phyloP scores from a whole-genome alignment of 805 yeast genomes.

The Hanseniaspora thailandica region DNA sequence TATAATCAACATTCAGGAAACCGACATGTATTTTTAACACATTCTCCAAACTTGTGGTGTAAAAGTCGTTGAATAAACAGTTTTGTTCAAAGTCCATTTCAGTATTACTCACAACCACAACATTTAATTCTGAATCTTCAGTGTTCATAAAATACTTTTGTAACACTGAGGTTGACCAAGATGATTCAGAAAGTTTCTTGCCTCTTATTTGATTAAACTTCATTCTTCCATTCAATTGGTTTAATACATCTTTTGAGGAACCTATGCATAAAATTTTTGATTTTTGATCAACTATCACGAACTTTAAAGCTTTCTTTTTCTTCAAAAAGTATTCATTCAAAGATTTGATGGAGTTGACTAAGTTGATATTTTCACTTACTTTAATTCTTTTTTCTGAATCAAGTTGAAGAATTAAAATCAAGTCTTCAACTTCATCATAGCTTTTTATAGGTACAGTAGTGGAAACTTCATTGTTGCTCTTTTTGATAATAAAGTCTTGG shows the following conservation, averaged over 20 bases:
- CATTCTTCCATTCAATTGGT: slow-evolving; percentile 1
- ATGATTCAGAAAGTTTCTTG: background rate
- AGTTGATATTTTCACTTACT: slow-evolving; percentile 2
- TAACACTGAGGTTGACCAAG: slow-evolving; percentile 1
- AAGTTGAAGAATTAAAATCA: slow-evolving; percentile 25
- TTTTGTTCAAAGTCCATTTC: background rate
- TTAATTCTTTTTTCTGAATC: slow-evolving; percentile 18
- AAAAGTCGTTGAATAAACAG: slow-evolving; percentile 1
- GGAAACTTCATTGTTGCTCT: background rate
- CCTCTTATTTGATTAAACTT: slow-evolving; percentile 13
- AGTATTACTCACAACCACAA: slow-evolving; percentile 7
- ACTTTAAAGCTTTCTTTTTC: background rate
- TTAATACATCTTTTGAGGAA: background rate
- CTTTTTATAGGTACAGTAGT: slow-evolving; percentile 2
- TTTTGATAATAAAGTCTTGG: slow-evolving; percentile 6
- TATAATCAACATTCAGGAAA: slow-evolving; percentile 26
- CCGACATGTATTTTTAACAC: slow-evolving; percentile 26
- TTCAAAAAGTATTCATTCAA: background rate
- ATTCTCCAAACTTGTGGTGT: background rate
- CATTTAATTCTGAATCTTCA: background rate
- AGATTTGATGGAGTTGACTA: slow-evolving; percentile 9
- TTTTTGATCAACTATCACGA: slow-evolving; percentile 1
- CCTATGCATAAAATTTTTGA: slow-evolving; percentile 11
- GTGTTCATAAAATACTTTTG: background rate
- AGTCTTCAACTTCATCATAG: slow-evolving; percentile 19